Evolutionary conservation across 352 stramenopile genomes (phyloP).

Genomic region (Globisporangium emineosum): DNA sequence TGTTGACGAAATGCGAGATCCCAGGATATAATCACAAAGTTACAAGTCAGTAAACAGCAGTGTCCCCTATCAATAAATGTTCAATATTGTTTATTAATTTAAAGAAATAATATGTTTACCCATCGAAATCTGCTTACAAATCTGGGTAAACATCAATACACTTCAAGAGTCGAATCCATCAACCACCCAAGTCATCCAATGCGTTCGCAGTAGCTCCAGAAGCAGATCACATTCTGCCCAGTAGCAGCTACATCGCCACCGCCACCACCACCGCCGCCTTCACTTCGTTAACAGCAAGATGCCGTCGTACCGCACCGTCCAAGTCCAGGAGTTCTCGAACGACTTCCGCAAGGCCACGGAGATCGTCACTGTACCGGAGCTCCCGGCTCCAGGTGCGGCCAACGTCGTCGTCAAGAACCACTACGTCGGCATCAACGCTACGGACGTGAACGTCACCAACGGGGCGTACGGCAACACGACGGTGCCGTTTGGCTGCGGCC

Average conservation of each 20-base stretch:
- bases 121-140: background rate
- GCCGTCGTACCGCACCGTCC: slow-evolving; percentile 1
- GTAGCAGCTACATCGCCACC: background rate
- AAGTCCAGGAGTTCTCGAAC: slow-evolving; percentile 57
- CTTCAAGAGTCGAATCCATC: background rate
- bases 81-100: background rate
- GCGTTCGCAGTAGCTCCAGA: background rate
- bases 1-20: too few relatives aligned
- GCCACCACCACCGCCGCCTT: too few relatives aligned
- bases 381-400: slow-evolving; percentile 32
- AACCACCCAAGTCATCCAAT: background rate
- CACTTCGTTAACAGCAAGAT: background rate
- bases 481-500: slow-evolving; percentile 35
- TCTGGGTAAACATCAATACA: background rate
- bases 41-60: background rate
- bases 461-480: slow-evolving; percentile 33
- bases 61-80: background rate
- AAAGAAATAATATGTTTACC: background rate
- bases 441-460: slow-evolving; percentile 60
- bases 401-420: slow-evolving; percentile 46
- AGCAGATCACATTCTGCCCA: slow-evolving; percentile 1
- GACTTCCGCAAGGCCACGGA: slow-evolving; percentile 72
- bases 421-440: slow-evolving; percentile 43
- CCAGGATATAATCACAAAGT: too few relatives aligned
- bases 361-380: slow-evolving; percentile 40